Conservation (phyloP, 495 filamentous ascomycete species). For the Immersiella caudata region DNA sequence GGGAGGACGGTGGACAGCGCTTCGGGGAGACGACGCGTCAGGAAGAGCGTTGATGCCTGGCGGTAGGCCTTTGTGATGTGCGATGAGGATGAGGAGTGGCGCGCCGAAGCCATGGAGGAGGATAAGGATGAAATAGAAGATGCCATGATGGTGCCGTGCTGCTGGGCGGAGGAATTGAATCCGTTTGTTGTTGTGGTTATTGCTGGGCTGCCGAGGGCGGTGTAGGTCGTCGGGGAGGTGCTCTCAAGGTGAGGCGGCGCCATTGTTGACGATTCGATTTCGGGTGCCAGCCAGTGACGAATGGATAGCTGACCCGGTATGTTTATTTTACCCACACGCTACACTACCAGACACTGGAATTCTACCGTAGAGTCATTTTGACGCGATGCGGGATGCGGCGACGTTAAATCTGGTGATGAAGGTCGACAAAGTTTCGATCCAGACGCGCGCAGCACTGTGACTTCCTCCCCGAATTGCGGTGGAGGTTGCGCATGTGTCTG, state of each 20-base stretch:
- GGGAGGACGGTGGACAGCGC: constrained; percentile 81
- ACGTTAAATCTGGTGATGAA: constrained; percentile 10
- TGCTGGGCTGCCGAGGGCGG: constrained; percentile 27
- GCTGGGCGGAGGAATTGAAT: constrained; percentile 27
- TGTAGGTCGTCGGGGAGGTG: constrained; percentile 39
- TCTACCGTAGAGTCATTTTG: constrained; percentile 16
- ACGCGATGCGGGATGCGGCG: not conserved
- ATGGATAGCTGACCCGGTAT: not conserved
- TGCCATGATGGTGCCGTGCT: constrained; percentile 35
- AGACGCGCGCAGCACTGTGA: not conserved
- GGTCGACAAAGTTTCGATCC: constrained; percentile 8
- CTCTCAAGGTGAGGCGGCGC: constrained; percentile 28
- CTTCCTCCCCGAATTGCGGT: not conserved
- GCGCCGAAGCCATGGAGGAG: constrained; percentile 52
- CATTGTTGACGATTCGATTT: constrained; percentile 32
- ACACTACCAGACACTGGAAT: not conserved
- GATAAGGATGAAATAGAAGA: constrained; percentile 52
- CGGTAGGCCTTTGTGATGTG: constrained; percentile 83
- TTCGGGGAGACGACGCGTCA: constrained; percentile 89
- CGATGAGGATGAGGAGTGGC: constrained; percentile 57
- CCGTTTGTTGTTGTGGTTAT: constrained; percentile 33
- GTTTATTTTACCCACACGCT: not conserved
- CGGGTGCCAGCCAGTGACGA: constrained; percentile 6
- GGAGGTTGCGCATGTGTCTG: constrained; percentile 12
- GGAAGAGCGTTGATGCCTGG: constrained; percentile 84